Base-by-base conservation (phyloP, 1,284 basidiomycete genomes). In the Chondrostereum purpureum region DNA sequence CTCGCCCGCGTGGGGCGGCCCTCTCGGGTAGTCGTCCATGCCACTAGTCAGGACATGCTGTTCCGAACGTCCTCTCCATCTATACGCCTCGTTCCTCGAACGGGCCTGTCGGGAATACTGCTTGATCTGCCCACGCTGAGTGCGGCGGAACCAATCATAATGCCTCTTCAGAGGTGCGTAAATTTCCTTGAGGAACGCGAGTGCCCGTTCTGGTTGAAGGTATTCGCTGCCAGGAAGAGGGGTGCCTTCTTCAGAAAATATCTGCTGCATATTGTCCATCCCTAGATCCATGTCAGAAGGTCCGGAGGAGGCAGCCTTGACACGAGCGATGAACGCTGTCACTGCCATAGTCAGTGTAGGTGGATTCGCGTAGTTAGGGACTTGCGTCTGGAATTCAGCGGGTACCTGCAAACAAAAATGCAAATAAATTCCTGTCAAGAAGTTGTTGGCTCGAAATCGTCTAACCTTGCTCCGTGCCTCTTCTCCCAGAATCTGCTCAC, bases 401-500 rank as follows among this genome's bases (percentile, higher is more conserved):
- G 93, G 93, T 6, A 95, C 89, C 83, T 86, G 54, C 5, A n/a
- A n/a, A n/a, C n/a, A n/a, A n/a, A n/a, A n/a, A n/a, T n/a, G n/a
- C 52, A n/a, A 35, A 34, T 27, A 45, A 11, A 41, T 49, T 36
- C 48, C 42, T 38, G 43, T 43, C 49, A 33, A 34, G 14, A 34
- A 11, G 42, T 6, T 31, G 35, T 21, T n/a, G n/a, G n/a, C n/a
- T n/a, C n/a, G n/a, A n/a, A n/a, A n/a, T n/a, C n/a, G n/a, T n/a
- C 58, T 33, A 47, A 84, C 88, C 64, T 86, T 89, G 71, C 89
- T 94, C 35, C 93, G 78, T 3, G 94, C 92, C 68, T 97, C 93
- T 53, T 94, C 92, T 5, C 93, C 93, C 0, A 97, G 75, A 49
- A 96, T 96, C 62, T 97, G 93, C 65, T 97, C 93, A 14, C 94